phyloP scores from a whole-genome alignment of 1,139 yeast genomes.

The Candida sanyaensis region DNA sequence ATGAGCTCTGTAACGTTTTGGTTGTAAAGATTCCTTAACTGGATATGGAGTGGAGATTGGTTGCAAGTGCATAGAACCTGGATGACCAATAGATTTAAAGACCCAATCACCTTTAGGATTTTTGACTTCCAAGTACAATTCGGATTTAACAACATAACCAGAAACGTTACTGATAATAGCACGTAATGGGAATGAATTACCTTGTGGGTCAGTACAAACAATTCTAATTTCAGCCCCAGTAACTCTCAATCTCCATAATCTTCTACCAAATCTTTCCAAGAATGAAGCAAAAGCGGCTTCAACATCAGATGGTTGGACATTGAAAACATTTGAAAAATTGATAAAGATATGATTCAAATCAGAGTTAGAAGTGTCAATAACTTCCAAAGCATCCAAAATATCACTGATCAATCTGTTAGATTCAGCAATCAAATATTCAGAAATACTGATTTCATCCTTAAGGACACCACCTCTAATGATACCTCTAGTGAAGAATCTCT shows the following conservation, averaged over 20 bases:
- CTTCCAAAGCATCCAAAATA: slow-evolving; percentile 90
- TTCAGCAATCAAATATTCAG: slow-evolving; percentile 93
- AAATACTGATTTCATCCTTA: slow-evolving; percentile 87
- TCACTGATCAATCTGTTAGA: slow-evolving; percentile 95
- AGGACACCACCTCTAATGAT: slow-evolving; percentile 95
- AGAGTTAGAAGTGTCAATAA: slow-evolving; percentile 90
- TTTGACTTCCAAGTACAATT: slow-evolving; percentile 90
- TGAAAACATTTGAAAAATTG: slow-evolving; percentile 93
- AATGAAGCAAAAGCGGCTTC: slow-evolving; percentile 98
- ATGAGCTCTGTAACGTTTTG: slow-evolving; percentile 98
- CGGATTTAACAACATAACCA: slow-evolving; percentile 96
- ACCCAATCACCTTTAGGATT: slow-evolving; percentile 94
- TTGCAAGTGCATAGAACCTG: slow-evolving; percentile 97
- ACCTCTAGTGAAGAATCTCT: slow-evolving; percentile 95
- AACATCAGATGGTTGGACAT: slow-evolving; percentile 91
- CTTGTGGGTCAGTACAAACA: slow-evolving; percentile 87
- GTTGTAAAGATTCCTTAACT: slow-evolving; percentile 96
- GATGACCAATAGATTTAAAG: slow-evolving; percentile 89
- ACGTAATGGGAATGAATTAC: slow-evolving; percentile 91
- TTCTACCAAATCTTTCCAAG: slow-evolving; percentile 95
- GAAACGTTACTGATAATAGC: slow-evolving; percentile 95
- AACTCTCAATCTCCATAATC: slow-evolving; percentile 94
- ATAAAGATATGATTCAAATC: slow-evolving; percentile 96
- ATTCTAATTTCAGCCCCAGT: slow-evolving; percentile 98
- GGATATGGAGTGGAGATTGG: slow-evolving; percentile 96